A percentile compares a stretch with the other conserved stretches of the same genome.
These are phyloP conservation scores for Mycena metata DNA, from an alignment of 768 basidiomycete species.

Conservation along the genomic window DNA sequence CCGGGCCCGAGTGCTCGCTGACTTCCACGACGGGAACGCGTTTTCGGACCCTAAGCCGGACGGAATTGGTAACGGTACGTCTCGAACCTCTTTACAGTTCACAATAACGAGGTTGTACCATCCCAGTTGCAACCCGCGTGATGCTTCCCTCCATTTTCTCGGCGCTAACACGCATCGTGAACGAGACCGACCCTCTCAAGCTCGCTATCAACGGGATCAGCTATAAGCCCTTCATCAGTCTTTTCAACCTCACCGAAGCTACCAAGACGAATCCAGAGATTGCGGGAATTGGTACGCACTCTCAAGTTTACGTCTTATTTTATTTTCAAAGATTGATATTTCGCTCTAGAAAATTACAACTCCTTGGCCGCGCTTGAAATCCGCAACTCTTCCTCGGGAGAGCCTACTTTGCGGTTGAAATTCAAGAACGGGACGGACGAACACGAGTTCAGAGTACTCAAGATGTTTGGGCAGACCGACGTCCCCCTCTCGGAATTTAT, in stretches of 20 bases:
- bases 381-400: slow-evolving; percentile 47
- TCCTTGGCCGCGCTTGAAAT: slow-evolving; percentile 59
- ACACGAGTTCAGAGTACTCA: slow-evolving; percentile 49
- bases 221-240: slow-evolving; percentile 70
- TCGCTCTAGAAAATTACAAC: slow-evolving; percentile 55
- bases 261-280: slow-evolving; percentile 54
- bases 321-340: background rate
- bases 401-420: slow-evolving; percentile 58
- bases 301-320: background rate
- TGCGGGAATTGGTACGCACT: slow-evolving; percentile 52
- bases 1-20: slow-evolving; percentile 62
- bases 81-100: background rate
- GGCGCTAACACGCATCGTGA: slow-evolving; percentile 57
- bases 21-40: slow-evolving; percentile 68
- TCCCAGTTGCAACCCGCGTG: slow-evolving; percentile 62
- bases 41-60: slow-evolving; percentile 54
- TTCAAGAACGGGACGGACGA: slow-evolving; percentile 65
- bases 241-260: slow-evolving; percentile 70
- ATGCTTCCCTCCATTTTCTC: slow-evolving; percentile 62
- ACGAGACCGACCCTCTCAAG: slow-evolving; percentile 57
- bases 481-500: slow-evolving; percentile 58
- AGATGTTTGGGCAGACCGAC: slow-evolving; percentile 49
- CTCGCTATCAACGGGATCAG: slow-evolving; percentile 62
- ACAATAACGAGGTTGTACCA: background rate
- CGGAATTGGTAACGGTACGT: slow-evolving; percentile 63